Evolutionary conservation across 2,329 filamentous ascomycete genomes (phyloP), one percentile per base, ranked within the genome.

Genomic region (Dothiorella sarmentorum): DNA sequence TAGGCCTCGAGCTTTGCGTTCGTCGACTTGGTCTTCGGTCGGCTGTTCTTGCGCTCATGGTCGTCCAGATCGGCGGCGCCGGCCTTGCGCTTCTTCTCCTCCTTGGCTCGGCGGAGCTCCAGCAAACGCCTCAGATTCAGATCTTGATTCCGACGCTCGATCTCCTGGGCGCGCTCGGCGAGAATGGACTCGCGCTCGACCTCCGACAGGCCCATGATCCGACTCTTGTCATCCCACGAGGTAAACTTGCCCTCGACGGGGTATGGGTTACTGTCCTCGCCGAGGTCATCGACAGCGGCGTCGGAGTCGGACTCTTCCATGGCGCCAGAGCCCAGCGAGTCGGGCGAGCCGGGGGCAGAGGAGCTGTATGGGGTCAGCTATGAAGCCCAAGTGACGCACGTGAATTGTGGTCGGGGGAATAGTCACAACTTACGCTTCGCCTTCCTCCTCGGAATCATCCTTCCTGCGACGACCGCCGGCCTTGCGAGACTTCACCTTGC

Each of bases 111-210:
- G 61, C 95, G 85, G 66, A 89, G 87, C 11, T 44, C 24, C 57
- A 59, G 26, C 27, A 59, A 20, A 3, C 57, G 47, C 61, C 89
- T 89, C 51, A 97, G 82, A 62, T 92, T 85, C 47, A 86, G 82
- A 68, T 94, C 91, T 75, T 96, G 93, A 61, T 88, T 84, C 66
- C 89, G 87, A 55, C 86, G 86, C 68, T 94, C 89, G 60, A 92
- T 87, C 71, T 94, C 86, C 66, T 90, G 85, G 33, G 88, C 87
- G 64, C 94, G 90, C 65, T 96, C 90, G 18, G 91, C 93, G 6
- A 99, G 83, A 43, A 96, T 87, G 70, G 91, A 85, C 73, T 99
- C 94, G 62, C 93, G 88, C 69, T 96, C 87, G 53, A 97, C 87
- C 76, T 97, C 92, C 27, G 91, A 87, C 82, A 97, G 85, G 59